Conservation (phyloP, 148 eudicot genomes). For the Vaccinium darrowii region DNA sequence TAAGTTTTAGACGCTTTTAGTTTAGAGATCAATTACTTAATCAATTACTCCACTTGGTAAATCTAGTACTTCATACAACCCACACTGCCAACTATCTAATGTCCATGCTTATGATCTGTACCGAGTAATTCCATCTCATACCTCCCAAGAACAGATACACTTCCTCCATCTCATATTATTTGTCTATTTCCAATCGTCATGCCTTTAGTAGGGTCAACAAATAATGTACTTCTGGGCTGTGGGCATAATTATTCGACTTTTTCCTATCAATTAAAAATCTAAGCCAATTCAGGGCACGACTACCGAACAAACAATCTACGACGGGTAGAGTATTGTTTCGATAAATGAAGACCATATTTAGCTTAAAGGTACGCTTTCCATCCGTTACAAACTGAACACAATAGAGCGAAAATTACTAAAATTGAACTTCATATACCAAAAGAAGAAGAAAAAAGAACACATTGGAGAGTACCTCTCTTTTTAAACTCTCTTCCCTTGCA, state of each 20-base stretch:
- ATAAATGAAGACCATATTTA: neutral
- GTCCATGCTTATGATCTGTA: neutral
- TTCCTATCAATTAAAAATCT: neutral
- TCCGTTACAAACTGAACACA: neutral
- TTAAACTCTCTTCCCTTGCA: slow-evolving; percentile 90
- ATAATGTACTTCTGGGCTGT: too few species aligned
- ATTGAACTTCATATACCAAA: neutral
- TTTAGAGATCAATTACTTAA: neutral
- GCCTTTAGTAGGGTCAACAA: neutral
- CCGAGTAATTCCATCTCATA: neutral
- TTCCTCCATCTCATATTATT: neutral
- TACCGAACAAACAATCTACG: neutral
- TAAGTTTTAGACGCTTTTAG: neutral
- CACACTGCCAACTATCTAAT: neutral
- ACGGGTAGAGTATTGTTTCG: neutral
- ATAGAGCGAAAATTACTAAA: neutral
- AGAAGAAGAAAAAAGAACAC: neutral
- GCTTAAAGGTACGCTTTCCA: neutral
- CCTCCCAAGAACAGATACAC: neutral
- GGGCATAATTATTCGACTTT: neutral
- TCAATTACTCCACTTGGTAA: neutral
- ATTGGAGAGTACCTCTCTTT: slow-evolving; percentile 61
- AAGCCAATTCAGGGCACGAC: neutral
- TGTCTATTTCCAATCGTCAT: neutral
- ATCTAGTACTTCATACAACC: neutral